Base-by-base conservation (phyloP, 805 yeast species). In the Starmerella sp. region DNA sequence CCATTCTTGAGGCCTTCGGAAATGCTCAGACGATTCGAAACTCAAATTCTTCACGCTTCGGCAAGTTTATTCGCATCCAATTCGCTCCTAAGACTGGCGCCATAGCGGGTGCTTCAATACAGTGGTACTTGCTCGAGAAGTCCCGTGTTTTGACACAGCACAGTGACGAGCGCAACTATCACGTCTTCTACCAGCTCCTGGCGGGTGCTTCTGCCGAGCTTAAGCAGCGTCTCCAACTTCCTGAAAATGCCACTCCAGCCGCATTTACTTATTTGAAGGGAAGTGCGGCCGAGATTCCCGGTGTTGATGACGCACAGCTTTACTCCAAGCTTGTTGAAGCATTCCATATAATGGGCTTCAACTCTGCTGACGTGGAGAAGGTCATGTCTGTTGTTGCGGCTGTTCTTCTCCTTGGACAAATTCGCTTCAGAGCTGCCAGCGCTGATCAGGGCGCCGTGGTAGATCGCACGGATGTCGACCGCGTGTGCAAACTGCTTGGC, bases 21-120 rank as follows among this genome's bases (percentile, higher is more conserved):
- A 93, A 93, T 69, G 91, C 99, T 1, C 95, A 91, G 65, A 93
- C 99, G 0, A 86, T 88, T 14, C 79, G 93, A 64, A 93, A 93
- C 67, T 82, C 90, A 68, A 93, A 93, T 69, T 89, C 97, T 4
- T 91, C 97, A 6, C 79, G 99, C 65, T 93, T 93, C 68, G 99
- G 99, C 39, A 93, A 93, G 71, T 93, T 93, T 65, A 86, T 93
- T 60, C 84, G 89, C 65, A 86, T 93, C 56, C 88, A 82, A 66
- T 86, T 91, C 62, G 76, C 78, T 54, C 63, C 71, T 4, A 36
- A 41, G 9, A 67, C 75, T 10, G 87, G 87, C 3, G 77, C 77
- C 56, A 83, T 93, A 46, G 75, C 79, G 22, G 96, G 96, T 11
- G 97, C 97, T 10, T 83, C 86, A 60, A 88, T 93, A 50, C 96